phyloP scores from a whole-genome alignment of 495 filamentous ascomycete species.

The Letharia columbiana region DNA sequence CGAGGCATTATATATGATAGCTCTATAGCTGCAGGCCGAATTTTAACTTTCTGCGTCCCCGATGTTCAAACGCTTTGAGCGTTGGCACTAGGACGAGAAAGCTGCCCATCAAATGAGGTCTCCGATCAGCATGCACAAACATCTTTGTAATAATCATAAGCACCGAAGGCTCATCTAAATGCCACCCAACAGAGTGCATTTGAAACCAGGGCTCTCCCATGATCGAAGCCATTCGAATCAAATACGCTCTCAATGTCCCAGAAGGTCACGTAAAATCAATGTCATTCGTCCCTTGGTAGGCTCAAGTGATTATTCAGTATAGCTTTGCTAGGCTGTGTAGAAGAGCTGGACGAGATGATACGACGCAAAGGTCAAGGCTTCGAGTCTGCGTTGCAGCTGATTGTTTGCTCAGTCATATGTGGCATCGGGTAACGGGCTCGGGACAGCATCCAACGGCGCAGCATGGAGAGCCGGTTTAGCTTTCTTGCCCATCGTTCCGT shows the following conservation, averaged over 20 bases:
- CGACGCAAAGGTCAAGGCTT: not conserved
- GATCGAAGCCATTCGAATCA: not conserved
- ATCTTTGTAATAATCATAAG: not conserved
- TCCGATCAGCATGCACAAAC: not conserved
- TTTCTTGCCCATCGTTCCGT: constrained; percentile 38
- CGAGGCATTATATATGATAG: not conserved
- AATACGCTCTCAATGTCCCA: not conserved
- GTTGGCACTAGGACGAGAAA: not conserved
- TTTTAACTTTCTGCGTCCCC: not conserved
- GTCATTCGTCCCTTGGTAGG: not conserved
- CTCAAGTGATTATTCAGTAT: not conserved
- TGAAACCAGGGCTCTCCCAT: not conserved
- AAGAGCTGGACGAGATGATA: not conserved
- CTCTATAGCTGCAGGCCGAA: not conserved
- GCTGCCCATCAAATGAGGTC: not conserved
- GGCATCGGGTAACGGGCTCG: constrained; percentile 13
- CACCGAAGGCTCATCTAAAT: not conserved
- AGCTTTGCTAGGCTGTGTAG: not conserved
- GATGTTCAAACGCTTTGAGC: not conserved
- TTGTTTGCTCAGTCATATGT: not conserved
- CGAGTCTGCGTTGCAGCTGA: not conserved
- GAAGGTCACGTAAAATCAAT: not conserved
- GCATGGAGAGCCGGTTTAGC: constrained; percentile 69
- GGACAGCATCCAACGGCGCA: constrained; percentile 46
- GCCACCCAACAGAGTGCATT: not conserved